Percentiles rank a stretch among this genome's conserved stretches.
Evolutionary conservation across 805 yeast species (phyloP).

Genomic region (Schwanniomyces sp.): DNA sequence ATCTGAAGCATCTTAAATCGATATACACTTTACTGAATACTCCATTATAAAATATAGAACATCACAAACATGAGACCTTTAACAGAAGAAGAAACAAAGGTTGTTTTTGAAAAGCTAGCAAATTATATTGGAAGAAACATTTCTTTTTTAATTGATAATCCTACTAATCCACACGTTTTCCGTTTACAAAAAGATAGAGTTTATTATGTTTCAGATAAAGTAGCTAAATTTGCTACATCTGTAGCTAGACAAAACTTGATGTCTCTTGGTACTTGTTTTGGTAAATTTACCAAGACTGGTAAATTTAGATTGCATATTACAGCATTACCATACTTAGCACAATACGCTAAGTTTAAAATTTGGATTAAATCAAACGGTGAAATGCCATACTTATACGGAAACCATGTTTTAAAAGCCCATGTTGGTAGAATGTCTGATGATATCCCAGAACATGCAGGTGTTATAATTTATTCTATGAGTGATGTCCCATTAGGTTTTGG

Average conservation of each 20-base stretch:
- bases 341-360: slow-evolving; percentile 86
- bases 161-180: slow-evolving; percentile 88
- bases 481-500: slow-evolving; percentile 96
- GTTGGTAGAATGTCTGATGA: slow-evolving; percentile 96
- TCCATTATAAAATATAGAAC: background rate
- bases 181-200: slow-evolving; percentile 96
- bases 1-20: background rate
- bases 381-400: slow-evolving; percentile 97
- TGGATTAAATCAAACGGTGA: slow-evolving; percentile 98
- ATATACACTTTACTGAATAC: background rate
- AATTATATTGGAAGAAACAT: slow-evolving; percentile 97
- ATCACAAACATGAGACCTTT: slow-evolving; percentile 72
- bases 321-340: slow-evolving; percentile 77
- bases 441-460: slow-evolving; percentile 97
- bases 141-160: slow-evolving; percentile 79
- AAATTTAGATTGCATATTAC: slow-evolving; percentile 95
- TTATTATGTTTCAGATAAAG: slow-evolving; percentile 81
- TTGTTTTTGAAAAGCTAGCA: slow-evolving; percentile 93
- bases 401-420: slow-evolving; percentile 95
- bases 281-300: slow-evolving; percentile 96
- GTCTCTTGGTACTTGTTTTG: slow-evolving; percentile 92
- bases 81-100: slow-evolving; percentile 96
- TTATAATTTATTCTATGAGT: slow-evolving; percentile 84
- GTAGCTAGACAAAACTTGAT: slow-evolving; percentile 86
- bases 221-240: slow-evolving; percentile 86